These are phyloP conservation scores for Lumnitzera racemosa DNA, from an alignment of 345 rosid species.

Conservation along the genomic window DNA sequence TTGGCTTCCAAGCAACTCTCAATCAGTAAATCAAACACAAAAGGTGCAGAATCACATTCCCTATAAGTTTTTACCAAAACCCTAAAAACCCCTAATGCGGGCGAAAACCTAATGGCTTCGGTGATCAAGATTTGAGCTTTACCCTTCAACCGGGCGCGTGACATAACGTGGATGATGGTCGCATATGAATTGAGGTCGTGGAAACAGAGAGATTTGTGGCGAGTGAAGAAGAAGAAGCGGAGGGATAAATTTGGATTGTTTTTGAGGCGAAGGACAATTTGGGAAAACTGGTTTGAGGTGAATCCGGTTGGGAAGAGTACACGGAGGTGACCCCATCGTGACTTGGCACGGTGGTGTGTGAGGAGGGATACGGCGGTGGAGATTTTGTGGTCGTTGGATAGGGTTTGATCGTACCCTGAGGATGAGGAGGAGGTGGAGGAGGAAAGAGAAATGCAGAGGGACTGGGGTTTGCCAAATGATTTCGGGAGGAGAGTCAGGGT, in stretches of 20 bases:
- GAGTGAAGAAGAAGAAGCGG: conserved; percentile 68
- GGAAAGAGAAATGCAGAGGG: conserved; percentile 6
- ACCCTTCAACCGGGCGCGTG: conserved; percentile 62
- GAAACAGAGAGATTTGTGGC: conserved; percentile 46
- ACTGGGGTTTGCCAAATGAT: conserved; percentile 9
- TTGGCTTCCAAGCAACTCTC: conserved; percentile 56
- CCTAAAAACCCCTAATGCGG: conserved; percentile 11
- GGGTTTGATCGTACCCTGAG: conserved; percentile 21
- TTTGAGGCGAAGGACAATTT: conserved; percentile 38
- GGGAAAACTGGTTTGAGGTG: conserved; percentile 58
- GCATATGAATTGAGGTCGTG: conserved; percentile 53
- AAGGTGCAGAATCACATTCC: conserved; percentile 83
- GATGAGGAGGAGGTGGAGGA: conserved; percentile 18
- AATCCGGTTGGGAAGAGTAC: conserved; percentile 47
- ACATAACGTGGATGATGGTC: conserved; percentile 54
- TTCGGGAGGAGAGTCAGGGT: conserved; percentile 9
- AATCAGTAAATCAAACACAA: conserved; percentile 70
- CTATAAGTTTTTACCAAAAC: conserved; percentile 41
- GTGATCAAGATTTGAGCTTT: conserved; percentile 40
- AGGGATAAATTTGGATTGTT: conserved; percentile 63
- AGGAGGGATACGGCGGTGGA: conserved; percentile 56
- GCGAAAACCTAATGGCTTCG: conserved; percentile 31
- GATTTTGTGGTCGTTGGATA: conserved; percentile 16
- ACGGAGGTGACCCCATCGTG: conserved; percentile 69
- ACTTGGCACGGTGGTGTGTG: conserved; percentile 73